Evolutionary conservation across 768 basidiomycete genomes (phyloP), one percentile per base, ranked within the genome.

Genomic region (Lentinula detonsa): DNA sequence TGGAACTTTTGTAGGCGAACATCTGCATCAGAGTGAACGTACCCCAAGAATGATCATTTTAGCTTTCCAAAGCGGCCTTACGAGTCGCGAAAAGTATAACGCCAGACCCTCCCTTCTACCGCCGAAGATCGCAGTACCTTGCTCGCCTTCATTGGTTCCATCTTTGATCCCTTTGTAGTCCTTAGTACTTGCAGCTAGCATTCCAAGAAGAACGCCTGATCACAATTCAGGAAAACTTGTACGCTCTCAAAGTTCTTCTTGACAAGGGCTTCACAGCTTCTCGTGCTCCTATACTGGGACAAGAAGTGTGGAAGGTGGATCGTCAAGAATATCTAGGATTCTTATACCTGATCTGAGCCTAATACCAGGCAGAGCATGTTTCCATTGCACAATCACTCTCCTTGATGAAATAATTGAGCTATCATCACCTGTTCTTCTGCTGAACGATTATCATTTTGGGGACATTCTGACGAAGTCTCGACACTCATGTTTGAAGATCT

Each of bases 401-500:
- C n/a, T 81, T 99, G 49, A 75, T 98, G 50, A 83, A 68, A 87
- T 93, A 4, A 91, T 98, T 54, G 97, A 99, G 73, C 97, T 93
- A 0, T 84, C 98, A 60, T 93, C 94, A 0, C 98, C 98, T 72
- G 79, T 98, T 56, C 80, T 98, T 31, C 85, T 98, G n/a, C 78
- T 98, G 55, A 93, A 85, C 66, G 97, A 99, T 68, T 95, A 97
- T 75, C 85, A 86, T 60, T 78, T 98, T 23, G 85, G 89, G 16
- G 93, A 96, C 63, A 80, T 97, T 33, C 85, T 97, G 60, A 76
- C 86, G 37, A 85, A 88, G 92, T 96, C 53, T 75, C 76, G 31
- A 76, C 78, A 2, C 76, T 96, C 70, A 92, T 90, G 16, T 98
- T 91, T 66, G 89, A 94, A 69, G 90, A 89, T 34, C 78, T 99